Percentiles rank a stretch among this genome's conserved stretches.
Evolutionary conservation across 1,284 basidiomycete genomes (phyloP).

Genomic region (Peniophora sp.): DNA sequence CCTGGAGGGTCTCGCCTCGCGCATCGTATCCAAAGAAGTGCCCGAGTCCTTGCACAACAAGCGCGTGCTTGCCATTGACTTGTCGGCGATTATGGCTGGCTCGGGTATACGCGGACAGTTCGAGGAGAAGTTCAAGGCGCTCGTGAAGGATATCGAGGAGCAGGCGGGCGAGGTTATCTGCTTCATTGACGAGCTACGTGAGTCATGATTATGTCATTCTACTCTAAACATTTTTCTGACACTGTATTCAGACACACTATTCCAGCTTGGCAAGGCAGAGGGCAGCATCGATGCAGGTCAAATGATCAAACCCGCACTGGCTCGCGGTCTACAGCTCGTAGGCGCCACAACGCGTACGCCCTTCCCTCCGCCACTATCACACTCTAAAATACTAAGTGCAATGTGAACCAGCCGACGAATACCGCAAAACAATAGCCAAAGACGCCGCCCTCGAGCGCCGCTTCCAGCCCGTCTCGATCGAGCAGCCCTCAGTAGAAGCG

Average conservation of each 20-base stretch:
- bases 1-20: slow-evolving; percentile 82
- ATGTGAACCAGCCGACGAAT: slow-evolving; percentile 91
- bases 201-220: slow-evolving; percentile 21
- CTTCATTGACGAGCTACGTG: slow-evolving; percentile 90
- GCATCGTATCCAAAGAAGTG: slow-evolving; percentile 87
- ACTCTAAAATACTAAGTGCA: neutral
- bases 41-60: slow-evolving; percentile 87
- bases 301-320: slow-evolving; percentile 86
- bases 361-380: slow-evolving; percentile 1
- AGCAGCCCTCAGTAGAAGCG: slow-evolving; percentile 81
- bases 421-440: slow-evolving; percentile 86
- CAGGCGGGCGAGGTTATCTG: slow-evolving; percentile 76
- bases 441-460: slow-evolving; percentile 87
- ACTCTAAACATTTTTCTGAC: neutral
- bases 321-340: slow-evolving; percentile 78
- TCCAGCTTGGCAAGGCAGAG: slow-evolving; percentile 87
- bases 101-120: slow-evolving; percentile 88
- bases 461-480: slow-evolving; percentile 83
- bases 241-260: slow-evolving; percentile 52
- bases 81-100: slow-evolving; percentile 77
- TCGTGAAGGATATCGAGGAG: slow-evolving; percentile 83
- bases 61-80: slow-evolving; percentile 75
- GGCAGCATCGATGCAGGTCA: slow-evolving; percentile 89
- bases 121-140: slow-evolving; percentile 85
- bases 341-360: slow-evolving; percentile 75